Conservation (phyloP, 768 basidiomycete genomes). For the Phaffia australis region DNA sequence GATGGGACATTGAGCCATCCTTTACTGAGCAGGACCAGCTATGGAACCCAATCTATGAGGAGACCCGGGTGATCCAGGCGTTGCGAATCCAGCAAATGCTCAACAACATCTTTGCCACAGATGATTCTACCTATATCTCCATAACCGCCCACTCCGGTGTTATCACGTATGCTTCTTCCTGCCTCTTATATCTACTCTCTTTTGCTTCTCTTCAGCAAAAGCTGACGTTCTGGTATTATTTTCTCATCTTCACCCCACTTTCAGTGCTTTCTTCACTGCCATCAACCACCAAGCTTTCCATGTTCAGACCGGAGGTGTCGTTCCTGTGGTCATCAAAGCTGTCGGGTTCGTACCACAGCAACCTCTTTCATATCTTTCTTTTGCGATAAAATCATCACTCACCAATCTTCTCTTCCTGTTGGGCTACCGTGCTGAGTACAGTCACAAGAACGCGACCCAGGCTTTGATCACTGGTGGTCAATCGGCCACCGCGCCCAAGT, state of each 20-base stretch:
- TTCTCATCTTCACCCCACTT: conserved; percentile 27
- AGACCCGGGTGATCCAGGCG: conserved; percentile 26
- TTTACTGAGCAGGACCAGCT: conserved; percentile 32
- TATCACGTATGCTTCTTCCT: conserved; percentile 60
- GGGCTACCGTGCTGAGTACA: no score
- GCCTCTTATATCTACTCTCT: no score
- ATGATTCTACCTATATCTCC: conserved; percentile 28
- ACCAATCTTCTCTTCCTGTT: no score
- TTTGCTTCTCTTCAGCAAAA: conserved; percentile 28
- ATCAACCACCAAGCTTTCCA: conserved; percentile 28
- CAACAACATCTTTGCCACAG: conserved; percentile 31
- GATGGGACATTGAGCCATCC: conserved; percentile 29
- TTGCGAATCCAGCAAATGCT: conserved; percentile 27
- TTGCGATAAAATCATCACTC: no score
- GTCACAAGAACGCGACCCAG: no score
- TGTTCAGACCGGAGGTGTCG: conserved; percentile 30
- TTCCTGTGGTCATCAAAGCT: conserved; percentile 33
- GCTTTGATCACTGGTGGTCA: no score
- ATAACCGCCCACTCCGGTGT: conserved; percentile 34
- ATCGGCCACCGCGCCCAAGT: no score
- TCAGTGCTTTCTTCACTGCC: conserved; percentile 25
- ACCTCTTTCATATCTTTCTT: no score
- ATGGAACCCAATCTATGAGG: conserved; percentile 28
- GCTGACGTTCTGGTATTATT: background rate
- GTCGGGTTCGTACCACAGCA: background rate